Base-by-base conservation (phyloP, 495 filamentous ascomycete species). In the Aspergillus carlsbadensis region DNA sequence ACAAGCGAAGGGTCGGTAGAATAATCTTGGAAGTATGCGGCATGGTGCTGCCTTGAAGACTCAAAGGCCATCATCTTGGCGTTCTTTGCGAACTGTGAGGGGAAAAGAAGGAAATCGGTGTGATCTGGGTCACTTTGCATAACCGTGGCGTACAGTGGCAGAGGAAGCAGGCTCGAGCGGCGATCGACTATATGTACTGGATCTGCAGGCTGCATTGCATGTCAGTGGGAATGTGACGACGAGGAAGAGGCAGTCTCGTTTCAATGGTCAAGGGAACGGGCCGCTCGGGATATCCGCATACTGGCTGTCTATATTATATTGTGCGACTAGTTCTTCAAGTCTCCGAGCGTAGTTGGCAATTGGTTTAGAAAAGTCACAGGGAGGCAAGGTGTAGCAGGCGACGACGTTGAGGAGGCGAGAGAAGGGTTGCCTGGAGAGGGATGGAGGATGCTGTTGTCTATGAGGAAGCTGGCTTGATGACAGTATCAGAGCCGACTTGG, bases 1-100 rank as follows among this genome's bases (percentile, higher is more conserved):
- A 70, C 58, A 48, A 74, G 41, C 31, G 57, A 58, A 33, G 74
- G 59, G 50, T 77, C 72, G 61, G 76, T 68, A 17, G 68, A 54
- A 61, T 70, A 68, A 17, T 68, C 63, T 35, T 68, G 65, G 62
- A 71, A 72, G 64, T 68, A 75, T 51, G 64, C 37, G 20, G 57
- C 44, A 35, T 70, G 67, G 20, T 70, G 74, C 36, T 71, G 63
- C 65, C 68, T 63, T 47, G 71, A 60, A 36, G 70, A 52, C 44
- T 75, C 71, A n/a, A 78, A 10, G 31, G 73, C 69, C 55, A 76
- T 52, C 73, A 74, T 78, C 29, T 67, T 74, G 64, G 42, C 59
- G 10, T 45, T 40, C 10, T 35, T 29, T 10, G 40, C 29, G 52
- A 50, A 36, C 37, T 47, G 55, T 26, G 47, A 40, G 29, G 63